Percentiles rank a stretch among this genome's conserved stretches.
Conservation (phyloP, 2,329 filamentous ascomycete species). For the Davidsoniella virescens region DNA sequence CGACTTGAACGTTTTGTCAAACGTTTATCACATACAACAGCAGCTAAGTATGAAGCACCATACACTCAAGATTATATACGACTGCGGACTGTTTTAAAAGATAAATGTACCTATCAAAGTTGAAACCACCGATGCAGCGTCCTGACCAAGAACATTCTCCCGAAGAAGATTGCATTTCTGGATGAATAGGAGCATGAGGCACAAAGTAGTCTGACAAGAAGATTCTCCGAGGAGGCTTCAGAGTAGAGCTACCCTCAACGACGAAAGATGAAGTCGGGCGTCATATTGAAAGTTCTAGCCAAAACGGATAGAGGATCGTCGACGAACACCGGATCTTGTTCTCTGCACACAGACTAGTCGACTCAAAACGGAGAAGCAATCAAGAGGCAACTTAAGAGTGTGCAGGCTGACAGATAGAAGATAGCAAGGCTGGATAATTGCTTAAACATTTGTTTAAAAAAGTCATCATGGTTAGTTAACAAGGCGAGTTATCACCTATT, state of each 20-base stretch:
- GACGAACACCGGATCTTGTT: constrained; percentile 35
- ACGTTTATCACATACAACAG: no score
- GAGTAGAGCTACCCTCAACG: constrained; percentile 7
- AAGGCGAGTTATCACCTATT: background rate
- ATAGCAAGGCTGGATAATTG: background rate
- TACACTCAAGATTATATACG: no score
- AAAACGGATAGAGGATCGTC: constrained; percentile 35
- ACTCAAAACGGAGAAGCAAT: constrained; percentile 61
- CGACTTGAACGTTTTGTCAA: no score
- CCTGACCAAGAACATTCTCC: background rate
- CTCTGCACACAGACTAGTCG: constrained; percentile 96
- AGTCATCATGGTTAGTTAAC: no score
- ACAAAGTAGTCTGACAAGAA: constrained; percentile 5
- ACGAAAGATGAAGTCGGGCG: constrained; percentile 13
- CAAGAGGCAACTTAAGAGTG: constrained; percentile 94
- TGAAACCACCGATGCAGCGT: constrained; percentile 7
- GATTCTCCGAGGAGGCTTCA: constrained; percentile 11
- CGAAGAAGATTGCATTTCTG: no score
- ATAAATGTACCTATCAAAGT: constrained; percentile 11
- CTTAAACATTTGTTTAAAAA: no score
- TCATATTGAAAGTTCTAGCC: constrained; percentile 19
- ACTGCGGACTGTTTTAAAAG: no score
- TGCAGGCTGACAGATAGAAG: constrained; percentile 35
- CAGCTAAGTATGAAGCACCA: no score
- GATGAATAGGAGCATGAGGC: constrained; percentile 5